Base-by-base conservation (phyloP, 225 moss, liverwort and hornwort genomes). In the Rhytidiadelphus loreus region DNA sequence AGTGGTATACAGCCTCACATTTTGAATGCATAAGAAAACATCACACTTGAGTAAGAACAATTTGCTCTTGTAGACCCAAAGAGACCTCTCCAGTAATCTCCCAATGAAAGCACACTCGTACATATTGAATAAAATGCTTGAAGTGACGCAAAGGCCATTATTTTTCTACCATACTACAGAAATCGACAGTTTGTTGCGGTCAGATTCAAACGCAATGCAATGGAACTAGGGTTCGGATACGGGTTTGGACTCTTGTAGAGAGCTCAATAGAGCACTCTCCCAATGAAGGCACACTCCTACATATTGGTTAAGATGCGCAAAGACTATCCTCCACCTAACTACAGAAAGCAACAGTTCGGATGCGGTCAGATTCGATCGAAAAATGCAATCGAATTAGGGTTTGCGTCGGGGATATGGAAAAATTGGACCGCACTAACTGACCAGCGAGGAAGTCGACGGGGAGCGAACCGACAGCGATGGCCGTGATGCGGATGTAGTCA, bases 381-480 rank as follows among this genome's bases (percentile, higher is more conserved):
- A 58, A 80, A 41, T 59, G 25, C 58, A 80, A 80, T 41, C 29
- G 20, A 68, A 59, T 80, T 39, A 59, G 59, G 59, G 43, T 30
- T 3, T 80, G 18, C 41, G 7, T 39, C 18, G 4, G 59, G 30
- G 1, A 19, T 13, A 37, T 37, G 77, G 53, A 77, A 77, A 53
- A 77, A 9, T 25, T 10, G 21, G 7, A 12, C 16, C 33, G 24
- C 75, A 50, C 37, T 55, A 55, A 37, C 70, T 70, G 37, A 87
- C 94, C 95, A 90, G 93, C 93, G 70, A 96, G 95, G 87, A 94
- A 96, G 69, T 94, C 96, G 48, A 98, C 85, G 18, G 96, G 96
- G 48, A 96, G 94, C 39, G 95, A 96, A 7, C 88, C 93, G 70
- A 93, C 93, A 66, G 94, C 95, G 75, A 96, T 55, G 83, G 93